Conservation (phyloP, 352 stramenopile species). For the Pelagophyceae sp. region DNA sequence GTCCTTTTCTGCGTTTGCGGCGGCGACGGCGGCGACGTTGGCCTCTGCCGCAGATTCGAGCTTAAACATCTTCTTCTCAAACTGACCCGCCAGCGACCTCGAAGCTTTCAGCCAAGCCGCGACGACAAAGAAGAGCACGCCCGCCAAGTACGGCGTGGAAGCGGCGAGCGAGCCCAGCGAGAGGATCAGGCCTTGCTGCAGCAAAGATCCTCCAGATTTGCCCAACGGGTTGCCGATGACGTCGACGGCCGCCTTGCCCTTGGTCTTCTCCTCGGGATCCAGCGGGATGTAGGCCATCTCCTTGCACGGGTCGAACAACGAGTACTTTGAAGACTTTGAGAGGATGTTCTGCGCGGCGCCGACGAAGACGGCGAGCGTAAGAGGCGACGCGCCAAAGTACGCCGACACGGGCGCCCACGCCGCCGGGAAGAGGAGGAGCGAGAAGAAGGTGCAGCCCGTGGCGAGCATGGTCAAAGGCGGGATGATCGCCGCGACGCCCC, state of each 20-base stretch:
- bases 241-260: constrained; percentile 71
- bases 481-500: constrained; percentile 60
- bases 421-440: constrained; percentile 56
- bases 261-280: constrained; percentile 62
- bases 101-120: constrained; percentile 56
- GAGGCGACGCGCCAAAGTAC: constrained; percentile 56
- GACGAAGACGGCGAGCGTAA: constrained; percentile 67
- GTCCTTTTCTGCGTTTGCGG: background rate
- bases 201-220: constrained; percentile 67
- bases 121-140: constrained; percentile 53
- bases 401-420: constrained; percentile 50
- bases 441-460: constrained; percentile 60
- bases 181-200: constrained; percentile 73
- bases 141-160: constrained; percentile 61
- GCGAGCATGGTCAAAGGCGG: constrained; percentile 57
- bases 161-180: constrained; percentile 59
- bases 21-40: background rate
- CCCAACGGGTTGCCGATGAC: constrained; percentile 70
- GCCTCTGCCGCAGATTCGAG: no score
- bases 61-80: constrained; percentile 35
- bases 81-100: constrained; percentile 49
- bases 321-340: constrained; percentile 66
- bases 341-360: constrained; percentile 71
- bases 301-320: constrained; percentile 69
- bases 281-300: constrained; percentile 76